Percentiles rank a stretch among this genome's conserved stretches.
phyloP scores from a whole-genome alignment of 202 grass and related monocot genomes.

The Schoenoplectus triqueter region DNA sequence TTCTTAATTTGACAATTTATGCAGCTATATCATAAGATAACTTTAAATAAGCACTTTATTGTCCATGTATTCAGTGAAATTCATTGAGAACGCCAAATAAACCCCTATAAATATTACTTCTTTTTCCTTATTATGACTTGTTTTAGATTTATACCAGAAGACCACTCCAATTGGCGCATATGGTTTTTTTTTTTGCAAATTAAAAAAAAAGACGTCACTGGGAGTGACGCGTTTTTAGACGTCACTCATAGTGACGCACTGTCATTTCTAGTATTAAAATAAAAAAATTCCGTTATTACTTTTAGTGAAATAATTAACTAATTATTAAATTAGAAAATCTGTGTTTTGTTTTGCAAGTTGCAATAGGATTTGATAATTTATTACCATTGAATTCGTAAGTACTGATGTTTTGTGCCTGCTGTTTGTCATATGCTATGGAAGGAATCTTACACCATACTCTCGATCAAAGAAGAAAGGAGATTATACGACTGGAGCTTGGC shows the following conservation, averaged over 20 bases:
- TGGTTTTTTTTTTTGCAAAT: too few species aligned
- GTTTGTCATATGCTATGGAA: slow-evolving; percentile 33
- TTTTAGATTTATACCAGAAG: slow-evolving; percentile 2
- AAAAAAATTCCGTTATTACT: too few species aligned
- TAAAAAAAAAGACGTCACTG: too few species aligned
- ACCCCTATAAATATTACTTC: neutral
- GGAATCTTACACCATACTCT: slow-evolving; percentile 87
- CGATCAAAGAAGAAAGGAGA: slow-evolving; percentile 81
- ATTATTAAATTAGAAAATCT: too few species aligned
- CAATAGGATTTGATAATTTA: neutral
- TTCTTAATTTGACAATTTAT: neutral
- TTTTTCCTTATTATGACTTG: neutral
- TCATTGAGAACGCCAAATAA: neutral
- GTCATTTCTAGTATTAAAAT: too few species aligned
- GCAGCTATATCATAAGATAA: too few species aligned
- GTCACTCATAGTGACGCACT: too few species aligned
- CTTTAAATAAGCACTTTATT: neutral
- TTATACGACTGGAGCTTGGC: slow-evolving; percentile 94
- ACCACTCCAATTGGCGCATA: too few species aligned
- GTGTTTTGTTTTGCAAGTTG: neutral
- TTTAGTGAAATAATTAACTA: too few species aligned
- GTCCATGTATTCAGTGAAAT: neutral
- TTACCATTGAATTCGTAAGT: neutral
- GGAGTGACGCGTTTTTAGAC: too few species aligned
- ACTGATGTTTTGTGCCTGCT: neutral